phyloP scores from a whole-genome alignment of 1,139 yeast genomes.

The Keqinozyma sinolaborantium region DNA sequence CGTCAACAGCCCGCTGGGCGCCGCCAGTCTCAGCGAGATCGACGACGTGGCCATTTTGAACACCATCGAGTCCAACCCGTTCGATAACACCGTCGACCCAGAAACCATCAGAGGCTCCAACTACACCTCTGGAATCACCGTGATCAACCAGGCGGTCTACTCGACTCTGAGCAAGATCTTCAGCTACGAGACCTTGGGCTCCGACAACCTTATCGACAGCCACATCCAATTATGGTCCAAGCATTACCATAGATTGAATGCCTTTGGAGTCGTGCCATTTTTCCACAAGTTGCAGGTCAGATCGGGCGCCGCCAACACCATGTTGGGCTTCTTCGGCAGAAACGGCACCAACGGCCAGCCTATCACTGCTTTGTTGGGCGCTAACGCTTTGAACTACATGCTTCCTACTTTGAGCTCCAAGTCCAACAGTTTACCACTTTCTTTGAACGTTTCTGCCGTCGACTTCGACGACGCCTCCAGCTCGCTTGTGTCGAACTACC shows the following conservation, averaged over 20 bases:
- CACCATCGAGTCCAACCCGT: constrained; percentile 36
- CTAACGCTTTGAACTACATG: constrained; percentile 67
- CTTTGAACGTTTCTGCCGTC: constrained; percentile 71
- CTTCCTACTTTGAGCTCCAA: constrained; percentile 45
- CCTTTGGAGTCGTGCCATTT: constrained; percentile 54
- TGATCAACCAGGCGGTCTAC: constrained; percentile 66
- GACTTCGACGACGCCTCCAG: constrained; percentile 57
- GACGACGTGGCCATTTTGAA: constrained; percentile 1
- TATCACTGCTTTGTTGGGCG: constrained; percentile 59
- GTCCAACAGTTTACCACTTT: constrained; percentile 49
- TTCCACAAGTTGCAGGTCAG: constrained; percentile 68
- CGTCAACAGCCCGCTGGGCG: constrained; percentile 1
- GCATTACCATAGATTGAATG: constrained; percentile 48
- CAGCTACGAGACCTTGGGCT: constrained; percentile 65
- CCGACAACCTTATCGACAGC: constrained; percentile 57
- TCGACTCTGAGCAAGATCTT: constrained; percentile 63
- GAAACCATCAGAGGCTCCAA: constrained; percentile 44
- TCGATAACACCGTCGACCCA: constrained; percentile 61
- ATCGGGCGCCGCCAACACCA: constrained; percentile 78
- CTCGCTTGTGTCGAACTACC: constrained; percentile 62
- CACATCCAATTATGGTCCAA: constrained; percentile 60
- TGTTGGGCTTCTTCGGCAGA: constrained; percentile 64
- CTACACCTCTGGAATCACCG: constrained; percentile 60
- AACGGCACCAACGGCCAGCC: constrained; percentile 39
- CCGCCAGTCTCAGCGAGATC: constrained; percentile 1